phyloP scores from a whole-genome alignment of 768 basidiomycete species.

The Tricholoma flavovirens region DNA sequence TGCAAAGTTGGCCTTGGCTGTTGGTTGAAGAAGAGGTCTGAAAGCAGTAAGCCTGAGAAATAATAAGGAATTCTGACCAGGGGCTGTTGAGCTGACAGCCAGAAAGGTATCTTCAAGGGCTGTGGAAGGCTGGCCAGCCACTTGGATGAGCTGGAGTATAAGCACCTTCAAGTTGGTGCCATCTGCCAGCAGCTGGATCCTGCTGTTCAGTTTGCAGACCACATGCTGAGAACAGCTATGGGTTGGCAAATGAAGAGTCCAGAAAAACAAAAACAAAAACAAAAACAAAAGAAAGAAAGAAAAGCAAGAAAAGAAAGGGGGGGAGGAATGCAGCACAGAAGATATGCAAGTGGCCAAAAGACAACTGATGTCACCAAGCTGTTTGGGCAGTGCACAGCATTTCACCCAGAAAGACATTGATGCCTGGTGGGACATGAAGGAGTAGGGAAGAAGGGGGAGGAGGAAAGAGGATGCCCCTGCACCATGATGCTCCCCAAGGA shows the following conservation, averaged over 20 bases:
- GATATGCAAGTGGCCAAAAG: too few relatives aligned
- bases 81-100: conserved; percentile 81
- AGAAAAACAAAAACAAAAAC: too few relatives aligned
- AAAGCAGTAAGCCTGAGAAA: background rate
- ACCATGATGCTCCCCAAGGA: too few relatives aligned
- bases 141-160: conserved; percentile 75
- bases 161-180: conserved; percentile 97
- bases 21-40: conserved; percentile 25
- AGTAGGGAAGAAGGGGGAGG: too few relatives aligned
- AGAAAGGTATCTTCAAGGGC: conserved; percentile 96
- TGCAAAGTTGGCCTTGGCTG: conserved; percentile 71
- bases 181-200: conserved; percentile 85
- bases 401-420: too few relatives aligned
- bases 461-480: too few relatives aligned
- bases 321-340: too few relatives aligned
- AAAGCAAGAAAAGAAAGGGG: too few relatives aligned
- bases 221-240: conserved; percentile 56
- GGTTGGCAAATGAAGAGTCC: background rate
- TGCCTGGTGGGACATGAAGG: too few relatives aligned
- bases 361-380: too few relatives aligned
- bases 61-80: conserved; percentile 38
- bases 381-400: too few relatives aligned
- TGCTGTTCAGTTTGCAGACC: conserved; percentile 74
- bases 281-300: too few relatives aligned
- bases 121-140: conserved; percentile 89